These are phyloP conservation scores for Knufia fluminis DNA, from an alignment of 2,329 filamentous ascomycete species.

Conservation along the genomic window DNA sequence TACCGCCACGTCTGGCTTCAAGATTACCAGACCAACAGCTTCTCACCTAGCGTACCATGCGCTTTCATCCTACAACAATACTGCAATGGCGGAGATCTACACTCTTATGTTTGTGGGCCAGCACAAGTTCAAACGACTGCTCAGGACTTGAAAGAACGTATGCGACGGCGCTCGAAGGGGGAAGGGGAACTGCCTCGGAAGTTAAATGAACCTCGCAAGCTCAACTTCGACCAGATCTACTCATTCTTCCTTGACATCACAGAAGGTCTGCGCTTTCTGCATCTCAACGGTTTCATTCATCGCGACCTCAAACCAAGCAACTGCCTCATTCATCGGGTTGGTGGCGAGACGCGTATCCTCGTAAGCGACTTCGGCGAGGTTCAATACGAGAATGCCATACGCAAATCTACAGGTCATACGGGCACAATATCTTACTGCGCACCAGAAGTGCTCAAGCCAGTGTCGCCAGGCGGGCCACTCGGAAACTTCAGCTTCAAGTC, in stretches of 20 bases:
- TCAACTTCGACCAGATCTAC: slow-evolving; percentile 86
- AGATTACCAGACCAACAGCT: slow-evolving; percentile 71
- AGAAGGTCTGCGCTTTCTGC: slow-evolving; percentile 79
- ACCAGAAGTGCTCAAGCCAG: slow-evolving; percentile 74
- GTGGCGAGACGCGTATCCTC: slow-evolving; percentile 63
- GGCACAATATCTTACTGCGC: slow-evolving; percentile 97
- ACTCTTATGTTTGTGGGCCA: slow-evolving; percentile 72
- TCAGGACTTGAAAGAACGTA: slow-evolving; percentile 78
- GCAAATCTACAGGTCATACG: slow-evolving; percentile 86
- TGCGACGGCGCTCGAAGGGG: slow-evolving; percentile 72
- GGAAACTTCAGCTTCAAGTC: slow-evolving; percentile 96
- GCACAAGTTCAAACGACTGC: slow-evolving; percentile 56
- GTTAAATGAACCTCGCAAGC: slow-evolving; percentile 42
- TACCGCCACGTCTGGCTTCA: slow-evolving; percentile 98
- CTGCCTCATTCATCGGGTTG: slow-evolving; percentile 74
- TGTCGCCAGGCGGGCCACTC: slow-evolving; percentile 55
- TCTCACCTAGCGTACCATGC: slow-evolving; percentile 84
- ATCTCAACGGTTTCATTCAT: slow-evolving; percentile 87
- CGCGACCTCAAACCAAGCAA: slow-evolving; percentile 94
- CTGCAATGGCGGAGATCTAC: slow-evolving; percentile 86
- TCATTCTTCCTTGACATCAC: slow-evolving; percentile 95
- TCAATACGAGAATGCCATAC: slow-evolving; percentile 67
- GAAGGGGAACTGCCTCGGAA: slow-evolving; percentile 55
- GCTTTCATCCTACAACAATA: slow-evolving; percentile 97
- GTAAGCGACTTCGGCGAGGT: slow-evolving; percentile 99